Percentiles rank a stretch among this genome's conserved stretches.
Evolutionary conservation across 176 grass and related monocot species (phyloP).

Genomic region (Chloris gayana): DNA sequence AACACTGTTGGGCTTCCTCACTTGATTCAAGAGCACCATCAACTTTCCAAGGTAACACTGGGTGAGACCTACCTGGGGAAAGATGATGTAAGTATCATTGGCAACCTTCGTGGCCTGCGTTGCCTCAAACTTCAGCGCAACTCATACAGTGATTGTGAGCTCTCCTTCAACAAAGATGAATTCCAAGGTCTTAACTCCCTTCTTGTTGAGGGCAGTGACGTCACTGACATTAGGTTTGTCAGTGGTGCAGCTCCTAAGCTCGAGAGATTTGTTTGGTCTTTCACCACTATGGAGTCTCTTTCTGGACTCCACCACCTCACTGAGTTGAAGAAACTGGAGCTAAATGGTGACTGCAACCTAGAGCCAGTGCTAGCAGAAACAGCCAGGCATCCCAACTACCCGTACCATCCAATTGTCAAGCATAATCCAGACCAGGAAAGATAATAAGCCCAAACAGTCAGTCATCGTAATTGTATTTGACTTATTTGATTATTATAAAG

Average conservation of each 20-base stretch:
- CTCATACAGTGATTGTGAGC: not conserved
- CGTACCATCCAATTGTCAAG: not conserved
- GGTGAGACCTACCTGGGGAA: not conserved
- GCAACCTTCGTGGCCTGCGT: not conserved
- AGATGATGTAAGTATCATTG: not conserved
- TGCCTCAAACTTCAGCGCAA: not conserved
- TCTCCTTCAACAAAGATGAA: not conserved
- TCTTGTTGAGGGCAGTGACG: not conserved
- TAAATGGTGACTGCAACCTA: not conserved
- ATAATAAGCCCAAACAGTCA: too few relatives aligned
- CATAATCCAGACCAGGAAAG: too few relatives aligned
- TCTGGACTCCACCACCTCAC: too few relatives aligned
- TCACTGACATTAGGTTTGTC: not conserved
- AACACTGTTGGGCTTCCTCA: not conserved
- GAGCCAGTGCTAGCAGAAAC: not conserved
- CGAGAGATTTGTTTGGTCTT: not conserved
- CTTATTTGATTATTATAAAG: too few relatives aligned
- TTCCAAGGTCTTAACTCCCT: not conserved
- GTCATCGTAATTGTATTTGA: too few relatives aligned
- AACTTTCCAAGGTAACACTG: constrained; percentile 18
- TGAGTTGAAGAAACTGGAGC: not conserved
- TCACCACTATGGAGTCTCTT: not conserved
- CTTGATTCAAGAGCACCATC: not conserved
- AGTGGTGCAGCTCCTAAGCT: not conserved
- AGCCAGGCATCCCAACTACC: not conserved